A percentile compares a stretch with the other conserved stretches of the same genome.
Conservation (phyloP, 2,329 filamentous ascomycete species). For the Talaromyces islandicus region DNA sequence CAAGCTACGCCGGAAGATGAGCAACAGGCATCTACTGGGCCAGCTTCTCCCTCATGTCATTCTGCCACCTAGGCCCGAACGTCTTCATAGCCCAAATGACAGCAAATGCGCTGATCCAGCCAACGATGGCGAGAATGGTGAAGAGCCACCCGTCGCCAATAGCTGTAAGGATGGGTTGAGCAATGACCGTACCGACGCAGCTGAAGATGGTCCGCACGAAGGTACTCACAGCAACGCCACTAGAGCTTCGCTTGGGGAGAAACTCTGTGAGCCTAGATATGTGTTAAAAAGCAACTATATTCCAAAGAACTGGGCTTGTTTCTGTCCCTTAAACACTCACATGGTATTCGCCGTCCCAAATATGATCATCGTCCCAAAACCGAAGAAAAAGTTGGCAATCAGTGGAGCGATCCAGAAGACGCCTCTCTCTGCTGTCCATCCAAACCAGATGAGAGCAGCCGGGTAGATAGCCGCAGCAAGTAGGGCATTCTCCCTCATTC, state of each 20-base stretch:
- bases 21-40: background rate
- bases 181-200: slow-evolving; percentile 31
- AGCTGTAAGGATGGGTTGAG: slow-evolving; percentile 31
- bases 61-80: background rate
- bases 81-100: background rate
- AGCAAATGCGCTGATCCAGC: background rate
- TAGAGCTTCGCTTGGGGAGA: slow-evolving; percentile 31
- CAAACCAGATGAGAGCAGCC: slow-evolving; percentile 29
- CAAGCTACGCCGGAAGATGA: too few species aligned
- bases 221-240: slow-evolving; percentile 38
- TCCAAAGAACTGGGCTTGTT: too few species aligned
- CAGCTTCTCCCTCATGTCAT: background rate
- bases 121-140: slow-evolving; percentile 13
- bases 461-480: slow-evolving; percentile 29
- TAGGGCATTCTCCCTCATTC: slow-evolving; percentile 35
- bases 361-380: slow-evolving; percentile 32
- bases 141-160: slow-evolving; percentile 40
- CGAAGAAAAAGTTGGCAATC: slow-evolving; percentile 24
- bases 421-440: slow-evolving; percentile 29
- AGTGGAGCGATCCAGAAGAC: slow-evolving; percentile 19
- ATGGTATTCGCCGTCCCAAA: background rate
- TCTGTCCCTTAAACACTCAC: background rate
- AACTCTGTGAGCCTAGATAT: slow-evolving; percentile 38
- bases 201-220: slow-evolving; percentile 36
- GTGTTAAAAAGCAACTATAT: too few species aligned